Evolutionary conservation across 495 filamentous ascomycete genomes (phyloP), one percentile per base, ranked within the genome.

Genomic region (Friedmanniomyces simplex): DNA sequence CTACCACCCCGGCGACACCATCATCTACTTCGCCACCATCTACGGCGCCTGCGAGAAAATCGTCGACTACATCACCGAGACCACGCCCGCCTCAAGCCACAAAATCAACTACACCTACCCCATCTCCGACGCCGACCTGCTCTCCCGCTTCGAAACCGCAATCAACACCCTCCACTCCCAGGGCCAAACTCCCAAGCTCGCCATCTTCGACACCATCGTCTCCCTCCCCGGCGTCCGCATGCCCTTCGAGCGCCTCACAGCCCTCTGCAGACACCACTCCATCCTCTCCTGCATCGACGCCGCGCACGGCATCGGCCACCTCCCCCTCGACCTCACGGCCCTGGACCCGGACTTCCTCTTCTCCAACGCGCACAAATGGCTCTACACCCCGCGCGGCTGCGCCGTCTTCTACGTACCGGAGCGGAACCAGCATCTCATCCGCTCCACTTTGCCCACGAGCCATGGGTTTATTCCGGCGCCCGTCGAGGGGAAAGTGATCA

Each of bases 291-390:
- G 84, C 21, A 71, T 95, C n/a, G 89, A 95, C 64, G 89, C 76
- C 2, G 89, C 89, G 3, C 89, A 95, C 67, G 85, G 86, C 4
- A 72, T 95, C 32, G 91, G 91, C 0, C 83, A 90, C 54, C 77
- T 95, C 20, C 73, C 73, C 1, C 70, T 96, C 16, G 77, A 90
- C 61, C 71, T 96, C 21, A 63, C 63, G 0, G 66, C 60, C 22
- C 68, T 88, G n/a, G 75, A 83, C 36, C 82, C 87, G 0, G 90
- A 96, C 60, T 96, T 96, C 69, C 83, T 95, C 59, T 78, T 88
- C 10, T 82, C 75, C 22, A 96, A 95, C 66, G 82, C 80, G 62
- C 88, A 96, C 71, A 97, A 96, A 80, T 97, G 91, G 91, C 79
- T 96, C 16, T 87, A 82, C 63, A 81, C 82, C 12, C 91, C 90